Percentiles rank a stretch among this genome's conserved stretches.
Evolutionary conservation across 805 yeast genomes (phyloP).

Genomic region (Wickerhamiella musiphila): DNA sequence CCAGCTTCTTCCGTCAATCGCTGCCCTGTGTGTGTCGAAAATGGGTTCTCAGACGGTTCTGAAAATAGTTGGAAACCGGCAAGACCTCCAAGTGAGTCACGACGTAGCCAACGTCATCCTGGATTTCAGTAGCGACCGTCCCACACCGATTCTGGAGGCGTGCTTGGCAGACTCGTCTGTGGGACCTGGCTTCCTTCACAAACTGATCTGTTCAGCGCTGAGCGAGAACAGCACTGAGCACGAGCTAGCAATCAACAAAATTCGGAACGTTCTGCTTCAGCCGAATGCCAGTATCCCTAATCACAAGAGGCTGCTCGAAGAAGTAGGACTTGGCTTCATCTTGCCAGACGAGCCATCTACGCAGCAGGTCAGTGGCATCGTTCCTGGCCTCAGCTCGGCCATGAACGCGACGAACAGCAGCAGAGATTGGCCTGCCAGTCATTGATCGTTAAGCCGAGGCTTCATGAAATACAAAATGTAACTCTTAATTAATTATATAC

Average conservation of each 20-base stretch:
- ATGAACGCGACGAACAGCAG: neutral
- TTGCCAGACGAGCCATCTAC: conserved; percentile 1
- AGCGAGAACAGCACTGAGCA: conserved; percentile 35
- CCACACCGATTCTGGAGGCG: conserved; percentile 34
- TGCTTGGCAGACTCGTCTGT: conserved; percentile 48
- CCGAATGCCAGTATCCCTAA: conserved; percentile 36
- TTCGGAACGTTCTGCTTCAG: conserved; percentile 43
- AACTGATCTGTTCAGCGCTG: conserved; percentile 57
- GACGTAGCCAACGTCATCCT: conserved; percentile 52
- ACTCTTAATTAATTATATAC: no score
- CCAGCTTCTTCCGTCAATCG: conserved; percentile 43
- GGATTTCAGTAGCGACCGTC: conserved; percentile 17
- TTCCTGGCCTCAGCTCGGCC: neutral
- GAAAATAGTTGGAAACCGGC: conserved; percentile 53
- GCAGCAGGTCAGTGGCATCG: no score
- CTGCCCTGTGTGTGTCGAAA: conserved; percentile 56
- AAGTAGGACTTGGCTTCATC: conserved; percentile 47
- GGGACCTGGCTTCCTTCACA: conserved; percentile 65
- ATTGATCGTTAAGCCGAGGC: no score
- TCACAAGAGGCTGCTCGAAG: conserved; percentile 77
- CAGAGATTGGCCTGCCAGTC: neutral
- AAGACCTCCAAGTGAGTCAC: no score
- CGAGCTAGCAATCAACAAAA: conserved; percentile 40
- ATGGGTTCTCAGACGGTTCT: conserved; percentile 68
- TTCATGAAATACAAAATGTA: no score